Percentiles rank a stretch among this genome's conserved stretches.
These are phyloP conservation scores for Agaricus blazei DNA, from an alignment of 768 basidiomycete genomes.

Conservation along the genomic window DNA sequence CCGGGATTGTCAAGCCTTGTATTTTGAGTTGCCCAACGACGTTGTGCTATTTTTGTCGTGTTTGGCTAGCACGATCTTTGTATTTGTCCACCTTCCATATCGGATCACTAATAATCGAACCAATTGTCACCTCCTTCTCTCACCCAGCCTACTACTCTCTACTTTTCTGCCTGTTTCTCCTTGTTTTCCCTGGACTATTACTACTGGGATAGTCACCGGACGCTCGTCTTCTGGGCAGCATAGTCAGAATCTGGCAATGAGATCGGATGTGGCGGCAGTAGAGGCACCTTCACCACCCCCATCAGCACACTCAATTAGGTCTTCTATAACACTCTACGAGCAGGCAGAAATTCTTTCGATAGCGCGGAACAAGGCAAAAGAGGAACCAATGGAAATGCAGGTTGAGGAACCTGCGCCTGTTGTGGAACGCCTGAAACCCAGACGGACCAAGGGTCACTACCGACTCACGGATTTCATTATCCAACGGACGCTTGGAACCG, in stretches of 20 bases:
- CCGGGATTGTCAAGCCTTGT: background rate
- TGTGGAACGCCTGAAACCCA: constrained; percentile 14
- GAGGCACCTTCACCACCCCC: constrained; percentile 24
- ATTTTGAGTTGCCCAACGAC: constrained; percentile 1
- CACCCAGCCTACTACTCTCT: background rate
- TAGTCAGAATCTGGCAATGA: constrained; percentile 10
- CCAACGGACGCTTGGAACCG: constrained; percentile 84
- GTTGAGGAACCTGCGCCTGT: constrained; percentile 13
- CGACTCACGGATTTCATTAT: constrained; percentile 74
- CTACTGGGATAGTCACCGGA: constrained; percentile 42
- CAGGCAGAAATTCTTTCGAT: constrained; percentile 68
- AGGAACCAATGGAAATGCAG: constrained; percentile 13
- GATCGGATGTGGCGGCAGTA: constrained; percentile 1
- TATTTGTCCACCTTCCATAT: constrained; percentile 8
- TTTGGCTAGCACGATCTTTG: background rate
- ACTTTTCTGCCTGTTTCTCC: background rate
- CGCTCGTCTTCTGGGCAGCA: constrained; percentile 31
- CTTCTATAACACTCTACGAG: constrained; percentile 33
- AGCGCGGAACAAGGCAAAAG: constrained; percentile 36
- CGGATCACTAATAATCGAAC: constrained; percentile 9
- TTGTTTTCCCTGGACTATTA: background rate
- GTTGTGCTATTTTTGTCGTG: constrained; percentile 5
- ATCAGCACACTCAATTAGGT: constrained; percentile 21
- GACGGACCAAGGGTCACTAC: constrained; percentile 60
- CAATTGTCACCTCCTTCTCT: constrained; percentile 3